These are phyloP conservation scores for Candida arabinofermentans DNA, from an alignment of 805 yeast genomes.

Conservation along the genomic window DNA sequence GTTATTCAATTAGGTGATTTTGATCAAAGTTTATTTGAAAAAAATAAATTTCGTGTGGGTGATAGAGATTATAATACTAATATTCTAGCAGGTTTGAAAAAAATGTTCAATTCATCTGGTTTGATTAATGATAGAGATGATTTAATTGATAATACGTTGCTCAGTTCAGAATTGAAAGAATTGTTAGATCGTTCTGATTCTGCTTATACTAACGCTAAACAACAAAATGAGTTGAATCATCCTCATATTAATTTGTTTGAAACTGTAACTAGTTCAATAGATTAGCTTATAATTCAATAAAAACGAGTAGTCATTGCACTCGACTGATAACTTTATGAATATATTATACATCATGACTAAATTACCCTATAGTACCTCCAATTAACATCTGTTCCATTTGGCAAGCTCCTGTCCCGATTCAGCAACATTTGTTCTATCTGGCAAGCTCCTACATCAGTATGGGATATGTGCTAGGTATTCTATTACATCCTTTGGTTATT, in stretches of 20 bases:
- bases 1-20: conserved; percentile 67
- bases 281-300: conserved; percentile 7
- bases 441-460: too few species aligned
- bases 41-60: conserved; percentile 2
- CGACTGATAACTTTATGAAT: too few species aligned
- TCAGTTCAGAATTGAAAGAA: conserved; percentile 43
- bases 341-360: too few species aligned
- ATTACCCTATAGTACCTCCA: too few species aligned
- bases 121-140: conserved; percentile 18
- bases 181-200: conserved; percentile 43
- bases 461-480: too few species aligned
- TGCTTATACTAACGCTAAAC: conserved; percentile 31
- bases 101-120: conserved; percentile 37
- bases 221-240: conserved; percentile 1
- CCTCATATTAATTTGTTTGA: conserved; percentile 34
- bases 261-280: conserved; percentile 29
- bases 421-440: too few species aligned
- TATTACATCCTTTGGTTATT: too few species aligned
- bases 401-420: too few species aligned
- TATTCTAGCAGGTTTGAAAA: conserved; percentile 33
- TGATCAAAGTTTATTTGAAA: conserved; percentile 31
- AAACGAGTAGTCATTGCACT: too few species aligned
- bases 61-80: conserved; percentile 13
- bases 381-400: too few species aligned
- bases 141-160: conserved; percentile 27